phyloP scores from a whole-genome alignment of 2,329 filamentous ascomycete species.

The Pestalotiopsis sp. region DNA sequence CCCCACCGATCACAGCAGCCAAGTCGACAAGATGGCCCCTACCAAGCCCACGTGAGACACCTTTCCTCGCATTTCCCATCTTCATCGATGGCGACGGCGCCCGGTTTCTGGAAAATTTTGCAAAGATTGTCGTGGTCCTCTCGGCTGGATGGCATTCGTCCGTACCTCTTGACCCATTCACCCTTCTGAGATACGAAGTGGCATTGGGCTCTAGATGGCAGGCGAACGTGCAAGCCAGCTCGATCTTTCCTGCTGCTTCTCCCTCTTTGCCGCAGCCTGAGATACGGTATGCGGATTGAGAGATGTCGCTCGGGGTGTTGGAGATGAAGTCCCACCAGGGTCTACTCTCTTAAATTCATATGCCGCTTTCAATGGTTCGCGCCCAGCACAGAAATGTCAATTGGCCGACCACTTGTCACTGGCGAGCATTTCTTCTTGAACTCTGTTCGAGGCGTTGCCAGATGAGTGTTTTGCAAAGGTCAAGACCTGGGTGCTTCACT shows the following conservation, averaged over 20 bases:
- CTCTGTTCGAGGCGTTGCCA: constrained; percentile 71
- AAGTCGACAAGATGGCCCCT: constrained; percentile 39
- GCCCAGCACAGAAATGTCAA: constrained; percentile 30
- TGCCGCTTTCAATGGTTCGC: constrained; percentile 53
- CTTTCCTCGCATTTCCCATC: constrained; percentile 57
- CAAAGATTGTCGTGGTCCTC: constrained; percentile 81
- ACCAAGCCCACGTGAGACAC: constrained; percentile 37
- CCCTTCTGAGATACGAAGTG: constrained; percentile 33
- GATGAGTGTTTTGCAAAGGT: constrained; percentile 58
- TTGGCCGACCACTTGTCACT: constrained; percentile 31
- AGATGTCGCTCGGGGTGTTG: constrained; percentile 74
- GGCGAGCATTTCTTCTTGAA: constrained; percentile 48
- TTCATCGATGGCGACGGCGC: constrained; percentile 33
- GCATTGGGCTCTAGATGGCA: constrained; percentile 15
- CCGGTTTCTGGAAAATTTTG: constrained; percentile 56
- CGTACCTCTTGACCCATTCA: constrained; percentile 31
- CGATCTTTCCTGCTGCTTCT: constrained; percentile 70
- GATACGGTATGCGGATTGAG: constrained; percentile 54
- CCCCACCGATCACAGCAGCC: constrained; percentile 9
- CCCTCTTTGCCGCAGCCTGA: constrained; percentile 56
- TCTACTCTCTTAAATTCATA: constrained; percentile 77
- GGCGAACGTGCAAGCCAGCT: constrained; percentile 65
- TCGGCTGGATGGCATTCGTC: constrained; percentile 63
- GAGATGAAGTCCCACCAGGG: constrained; percentile 64
- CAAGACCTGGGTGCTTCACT: not conserved